A percentile compares a stretch with the other conserved stretches of the same genome.
These are phyloP conservation scores for Meyerozyma smithsonii DNA, from an alignment of 1,139 yeast species.

Conservation along the genomic window DNA sequence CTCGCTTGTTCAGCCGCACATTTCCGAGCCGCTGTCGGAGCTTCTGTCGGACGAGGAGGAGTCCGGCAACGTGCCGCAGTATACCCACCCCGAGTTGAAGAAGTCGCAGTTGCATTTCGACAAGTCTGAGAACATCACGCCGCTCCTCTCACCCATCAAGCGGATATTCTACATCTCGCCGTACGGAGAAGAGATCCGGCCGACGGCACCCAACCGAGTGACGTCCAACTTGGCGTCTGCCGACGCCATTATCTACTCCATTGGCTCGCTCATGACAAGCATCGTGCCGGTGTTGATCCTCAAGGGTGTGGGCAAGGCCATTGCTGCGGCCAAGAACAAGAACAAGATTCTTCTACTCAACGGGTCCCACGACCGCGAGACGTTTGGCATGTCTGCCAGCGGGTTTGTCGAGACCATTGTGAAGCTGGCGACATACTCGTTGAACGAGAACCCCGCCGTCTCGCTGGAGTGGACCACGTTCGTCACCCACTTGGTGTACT, in stretches of 20 bases:
- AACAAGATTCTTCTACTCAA: constrained; percentile 59
- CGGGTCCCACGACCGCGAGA: constrained; percentile 74
- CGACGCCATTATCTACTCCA: constrained; percentile 65
- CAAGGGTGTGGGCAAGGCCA: constrained; percentile 66
- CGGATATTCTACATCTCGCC: constrained; percentile 80
- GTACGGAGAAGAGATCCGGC: constrained; percentile 83
- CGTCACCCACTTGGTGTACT: constrained; percentile 54
- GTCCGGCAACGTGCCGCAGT: constrained; percentile 63
- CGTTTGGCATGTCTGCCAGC: constrained; percentile 57
- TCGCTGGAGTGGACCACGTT: constrained; percentile 32
- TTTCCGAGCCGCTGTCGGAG: neutral
- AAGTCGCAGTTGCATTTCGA: constrained; percentile 71
- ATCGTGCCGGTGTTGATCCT: constrained; percentile 71
- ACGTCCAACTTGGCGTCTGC: constrained; percentile 46
- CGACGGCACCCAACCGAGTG: constrained; percentile 67
- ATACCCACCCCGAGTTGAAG: constrained; percentile 74
- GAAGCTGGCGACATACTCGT: constrained; percentile 42
- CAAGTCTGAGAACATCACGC: constrained; percentile 48
- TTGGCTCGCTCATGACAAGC: constrained; percentile 87
- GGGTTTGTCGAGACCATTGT: constrained; percentile 55
- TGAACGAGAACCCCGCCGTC: constrained; percentile 11
- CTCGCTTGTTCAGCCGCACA: constrained; percentile 7
- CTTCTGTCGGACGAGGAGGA: constrained; percentile 32
- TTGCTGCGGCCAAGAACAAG: constrained; percentile 27
- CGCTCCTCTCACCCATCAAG: constrained; percentile 70